Conservation (phyloP, 371 early-diverging fungal species). For the Apophysomyces ossiformis region DNA sequence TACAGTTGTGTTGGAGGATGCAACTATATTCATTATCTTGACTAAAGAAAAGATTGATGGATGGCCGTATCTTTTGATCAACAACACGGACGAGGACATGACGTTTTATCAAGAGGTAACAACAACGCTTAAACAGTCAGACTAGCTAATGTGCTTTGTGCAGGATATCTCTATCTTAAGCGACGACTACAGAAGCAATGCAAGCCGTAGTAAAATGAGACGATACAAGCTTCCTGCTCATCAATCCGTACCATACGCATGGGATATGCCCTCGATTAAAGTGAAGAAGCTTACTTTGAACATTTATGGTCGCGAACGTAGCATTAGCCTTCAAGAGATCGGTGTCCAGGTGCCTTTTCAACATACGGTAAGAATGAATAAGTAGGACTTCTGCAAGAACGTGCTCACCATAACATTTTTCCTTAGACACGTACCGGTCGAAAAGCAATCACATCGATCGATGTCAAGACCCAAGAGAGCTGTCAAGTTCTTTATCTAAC, state of each 20-base stretch:
- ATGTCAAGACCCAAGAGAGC: conserved; percentile 84
- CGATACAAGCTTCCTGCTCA: conserved; percentile 70
- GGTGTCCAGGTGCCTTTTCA: conserved; percentile 87
- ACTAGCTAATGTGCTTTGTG: neutral
- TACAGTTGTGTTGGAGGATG: conserved; percentile 80
- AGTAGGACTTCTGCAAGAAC: neutral
- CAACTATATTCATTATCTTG: conserved; percentile 88
- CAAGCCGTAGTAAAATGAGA: conserved; percentile 31
- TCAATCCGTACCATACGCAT: conserved; percentile 83
- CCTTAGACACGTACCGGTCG: conserved; percentile 28
- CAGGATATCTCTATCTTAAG: conserved; percentile 38
- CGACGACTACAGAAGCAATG: conserved; percentile 35
- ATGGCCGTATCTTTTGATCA: conserved; percentile 95
- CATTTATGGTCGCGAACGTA: conserved; percentile 75
- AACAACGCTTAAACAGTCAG: neutral
- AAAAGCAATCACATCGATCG: conserved; percentile 73
- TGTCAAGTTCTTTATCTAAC: conserved; percentile 80
- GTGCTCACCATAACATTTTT: neutral
- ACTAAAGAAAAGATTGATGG: conserved; percentile 69
- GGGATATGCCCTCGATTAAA: conserved; percentile 87
- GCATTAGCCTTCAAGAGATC: conserved; percentile 88
- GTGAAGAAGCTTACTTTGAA: conserved; percentile 78
- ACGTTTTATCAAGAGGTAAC: conserved; percentile 78
- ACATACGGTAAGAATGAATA: conserved; percentile 55
- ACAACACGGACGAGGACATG: conserved; percentile 81